These are phyloP conservation scores for Scheffersomyces parashehatae DNA, from an alignment of 1,139 yeast genomes.

Conservation along the genomic window DNA sequence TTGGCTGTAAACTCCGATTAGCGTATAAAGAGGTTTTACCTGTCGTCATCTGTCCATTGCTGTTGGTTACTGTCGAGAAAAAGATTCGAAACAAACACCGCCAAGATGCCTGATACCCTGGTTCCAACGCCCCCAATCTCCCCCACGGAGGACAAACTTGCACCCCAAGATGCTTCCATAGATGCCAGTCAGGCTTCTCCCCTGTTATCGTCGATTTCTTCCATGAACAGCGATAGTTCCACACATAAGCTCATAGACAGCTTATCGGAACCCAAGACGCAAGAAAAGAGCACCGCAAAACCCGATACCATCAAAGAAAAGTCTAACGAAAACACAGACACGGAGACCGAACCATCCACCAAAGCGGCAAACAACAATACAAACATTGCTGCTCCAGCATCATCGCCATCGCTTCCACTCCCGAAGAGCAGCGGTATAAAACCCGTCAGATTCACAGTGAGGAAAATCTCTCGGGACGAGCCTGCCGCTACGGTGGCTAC, in stretches of 20 bases:
- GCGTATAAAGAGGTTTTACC: too few relatives aligned
- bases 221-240: constrained; percentile 28
- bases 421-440: constrained; percentile 16
- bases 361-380: neutral
- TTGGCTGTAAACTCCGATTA: too few relatives aligned
- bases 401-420: constrained; percentile 1
- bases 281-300: constrained; percentile 3
- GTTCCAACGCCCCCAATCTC: neutral
- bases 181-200: constrained; percentile 7
- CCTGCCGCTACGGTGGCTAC: constrained; percentile 21
- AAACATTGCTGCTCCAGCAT: neutral
- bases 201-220: constrained; percentile 28
- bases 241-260: constrained; percentile 33
- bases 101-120: too few relatives aligned
- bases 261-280: constrained; percentile 20
- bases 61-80: too few relatives aligned
- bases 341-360: constrained; percentile 1
- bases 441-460: constrained; percentile 44
- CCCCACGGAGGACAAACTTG: neutral
- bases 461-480: constrained; percentile 41
- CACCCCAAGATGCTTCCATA: too few relatives aligned
- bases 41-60: too few relatives aligned
- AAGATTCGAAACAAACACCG: too few relatives aligned
- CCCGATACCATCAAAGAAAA: neutral
- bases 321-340: neutral